A percentile compares a stretch with the other conserved stretches of the same genome.
phyloP scores from a whole-genome alignment of 331 rosid species.

The Malus hybrid region DNA sequence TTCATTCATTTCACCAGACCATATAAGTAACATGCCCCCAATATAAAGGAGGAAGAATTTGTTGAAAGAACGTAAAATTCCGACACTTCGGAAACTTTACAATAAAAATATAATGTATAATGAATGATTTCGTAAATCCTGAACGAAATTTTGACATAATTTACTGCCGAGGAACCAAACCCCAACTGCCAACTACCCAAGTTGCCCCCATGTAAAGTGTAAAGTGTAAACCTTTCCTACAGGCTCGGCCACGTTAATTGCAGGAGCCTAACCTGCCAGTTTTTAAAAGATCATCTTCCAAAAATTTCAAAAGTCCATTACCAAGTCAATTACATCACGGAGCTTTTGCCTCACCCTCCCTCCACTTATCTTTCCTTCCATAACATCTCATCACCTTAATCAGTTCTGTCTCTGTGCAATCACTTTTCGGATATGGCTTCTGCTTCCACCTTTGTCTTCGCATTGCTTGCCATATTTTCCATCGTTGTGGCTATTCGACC shows the following conservation, averaged over 20 bases:
- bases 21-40: too few species aligned
- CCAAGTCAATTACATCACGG: background rate
- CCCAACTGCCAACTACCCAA: slow-evolving; percentile 41
- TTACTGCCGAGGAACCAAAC: slow-evolving; percentile 4
- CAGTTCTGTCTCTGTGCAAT: background rate
- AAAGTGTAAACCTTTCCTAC: background rate
- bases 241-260: slow-evolving; percentile 13
- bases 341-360: background rate
- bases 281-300: background rate
- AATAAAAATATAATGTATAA: background rate
- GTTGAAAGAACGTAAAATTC: too few species aligned
- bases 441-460: slow-evolving; percentile 7
- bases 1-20: too few species aligned
- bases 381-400: background rate
- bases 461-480: slow-evolving; percentile 24
- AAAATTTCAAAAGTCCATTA: background rate
- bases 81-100: too few species aligned
- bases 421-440: slow-evolving; percentile 34
- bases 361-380: background rate
- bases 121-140: background rate
- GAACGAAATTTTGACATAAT: too few species aligned
- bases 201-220: background rate
- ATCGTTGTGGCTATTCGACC: slow-evolving; percentile 21
- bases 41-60: too few species aligned
- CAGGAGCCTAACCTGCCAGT: background rate